A percentile compares a stretch with the other conserved stretches of the same genome.
phyloP scores from a whole-genome alignment of 208 protist genomes.

The Leishmania tropica region DNA sequence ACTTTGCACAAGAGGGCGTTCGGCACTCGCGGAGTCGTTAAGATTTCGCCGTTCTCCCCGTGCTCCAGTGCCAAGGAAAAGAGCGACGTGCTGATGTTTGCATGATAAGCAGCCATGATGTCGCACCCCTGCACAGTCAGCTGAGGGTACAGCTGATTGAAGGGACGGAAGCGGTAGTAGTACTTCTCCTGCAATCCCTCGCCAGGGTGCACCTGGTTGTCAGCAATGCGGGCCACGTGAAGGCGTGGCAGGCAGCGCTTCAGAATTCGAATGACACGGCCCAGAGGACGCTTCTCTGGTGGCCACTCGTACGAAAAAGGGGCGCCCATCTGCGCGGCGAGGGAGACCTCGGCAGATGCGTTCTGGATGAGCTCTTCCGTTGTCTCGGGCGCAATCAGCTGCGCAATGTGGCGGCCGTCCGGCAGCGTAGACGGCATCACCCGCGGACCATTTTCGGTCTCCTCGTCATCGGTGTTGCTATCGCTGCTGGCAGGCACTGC shows the following conservation, averaged over 20 bases:
- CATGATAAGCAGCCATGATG: constrained; percentile 47
- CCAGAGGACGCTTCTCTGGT: constrained; percentile 28
- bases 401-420: constrained; percentile 56
- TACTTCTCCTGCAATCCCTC: constrained; percentile 38
- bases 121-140: constrained; percentile 62
- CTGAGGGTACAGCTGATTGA: constrained; percentile 63
- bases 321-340: constrained; percentile 34
- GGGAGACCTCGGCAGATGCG: constrained; percentile 26
- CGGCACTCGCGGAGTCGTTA: constrained; percentile 6
- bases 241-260: constrained; percentile 38
- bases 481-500: background rate
- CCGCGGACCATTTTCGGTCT: background rate
- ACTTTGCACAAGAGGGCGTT: constrained; percentile 40
- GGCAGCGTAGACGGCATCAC: constrained; percentile 40
- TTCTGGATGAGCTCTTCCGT: background rate
- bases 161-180: constrained; percentile 71
- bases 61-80: constrained; percentile 48
- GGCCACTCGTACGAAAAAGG: constrained; percentile 39
- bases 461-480: constrained; percentile 11
- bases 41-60: constrained; percentile 12
- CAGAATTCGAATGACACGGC: constrained; percentile 53
- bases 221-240: constrained; percentile 47
- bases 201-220: constrained; percentile 37
- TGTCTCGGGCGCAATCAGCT: constrained; percentile 31
- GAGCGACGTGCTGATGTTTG: constrained; percentile 40